Conservation (phyloP, 2,329 filamentous ascomycete genomes). For the Talaromyces rugulosus region DNA sequence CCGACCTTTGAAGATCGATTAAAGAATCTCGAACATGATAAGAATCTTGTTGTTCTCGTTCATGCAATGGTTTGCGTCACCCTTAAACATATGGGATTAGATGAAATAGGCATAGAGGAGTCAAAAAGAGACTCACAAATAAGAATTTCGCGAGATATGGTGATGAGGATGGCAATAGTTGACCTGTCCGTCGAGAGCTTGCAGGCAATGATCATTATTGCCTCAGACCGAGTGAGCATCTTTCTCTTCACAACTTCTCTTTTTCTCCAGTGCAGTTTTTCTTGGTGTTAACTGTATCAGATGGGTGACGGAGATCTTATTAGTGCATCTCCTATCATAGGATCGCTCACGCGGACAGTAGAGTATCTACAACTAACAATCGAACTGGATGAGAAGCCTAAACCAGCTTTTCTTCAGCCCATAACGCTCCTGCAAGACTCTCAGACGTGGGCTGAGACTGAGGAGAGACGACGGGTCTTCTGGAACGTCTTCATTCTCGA, state of each 20-base stretch:
- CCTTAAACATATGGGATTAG: conserved; percentile 27
- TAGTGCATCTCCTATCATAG: conserved; percentile 36
- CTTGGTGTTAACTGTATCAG: conserved; percentile 10
- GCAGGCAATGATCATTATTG: conserved; percentile 28
- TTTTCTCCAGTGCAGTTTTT: background rate
- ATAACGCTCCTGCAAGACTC: conserved; percentile 24
- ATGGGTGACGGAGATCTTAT: conserved; percentile 27
- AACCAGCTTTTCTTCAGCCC: conserved; percentile 23
- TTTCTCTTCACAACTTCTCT: background rate
- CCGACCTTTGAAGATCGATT: conserved; percentile 23
- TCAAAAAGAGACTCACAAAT: conserved; percentile 1
- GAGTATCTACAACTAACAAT: conserved; percentile 33
- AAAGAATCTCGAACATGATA: conserved; percentile 16
- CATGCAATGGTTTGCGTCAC: conserved; percentile 35
- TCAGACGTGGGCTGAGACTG: conserved; percentile 32
- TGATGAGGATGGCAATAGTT: conserved; percentile 14
- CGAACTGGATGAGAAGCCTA: conserved; percentile 25
- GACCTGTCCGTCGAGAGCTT: conserved; percentile 22
- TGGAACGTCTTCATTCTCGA: conserved; percentile 42
- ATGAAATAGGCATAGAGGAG: background rate
- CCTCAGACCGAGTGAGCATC: conserved; percentile 31
- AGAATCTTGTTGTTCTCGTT: conserved; percentile 27
- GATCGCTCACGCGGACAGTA: conserved; percentile 33
- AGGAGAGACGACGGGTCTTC: conserved; percentile 39
- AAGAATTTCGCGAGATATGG: conserved; percentile 8